These are phyloP conservation scores for Aspergillus pseudotamarii DNA, from an alignment of 2,329 filamentous ascomycete species.

Conservation along the genomic window DNA sequence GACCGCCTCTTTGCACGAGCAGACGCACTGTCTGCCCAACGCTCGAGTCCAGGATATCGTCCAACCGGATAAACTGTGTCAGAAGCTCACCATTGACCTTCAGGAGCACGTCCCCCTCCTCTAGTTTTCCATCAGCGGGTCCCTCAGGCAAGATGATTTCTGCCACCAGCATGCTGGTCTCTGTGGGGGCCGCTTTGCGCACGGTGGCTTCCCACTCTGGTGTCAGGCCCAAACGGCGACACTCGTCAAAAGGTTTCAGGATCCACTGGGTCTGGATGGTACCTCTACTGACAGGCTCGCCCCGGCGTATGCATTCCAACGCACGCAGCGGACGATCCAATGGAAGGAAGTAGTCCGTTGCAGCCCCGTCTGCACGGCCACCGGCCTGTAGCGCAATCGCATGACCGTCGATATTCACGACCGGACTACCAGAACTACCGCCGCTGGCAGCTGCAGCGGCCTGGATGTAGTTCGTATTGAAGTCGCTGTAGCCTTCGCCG, in stretches of 20 bases:
- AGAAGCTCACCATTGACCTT: conserved; percentile 92
- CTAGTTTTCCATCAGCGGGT: conserved; percentile 80
- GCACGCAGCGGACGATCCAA: conserved; percentile 88
- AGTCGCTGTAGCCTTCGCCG: conserved; percentile 96
- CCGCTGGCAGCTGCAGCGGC: conserved; percentile 95
- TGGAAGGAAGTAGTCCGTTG: conserved; percentile 96
- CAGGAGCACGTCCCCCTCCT: conserved; percentile 91
- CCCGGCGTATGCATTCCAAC: conserved; percentile 79
- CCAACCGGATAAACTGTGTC: conserved; percentile 88
- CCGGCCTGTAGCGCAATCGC: conserved; percentile 93
- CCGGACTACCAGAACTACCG: conserved; percentile 96
- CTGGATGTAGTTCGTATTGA: conserved; percentile 96
- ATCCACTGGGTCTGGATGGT: conserved; percentile 99
- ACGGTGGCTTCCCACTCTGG: conserved; percentile 85
- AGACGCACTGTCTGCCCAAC: conserved; percentile 79
- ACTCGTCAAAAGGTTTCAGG: conserved; percentile 96
- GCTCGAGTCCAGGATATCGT: conserved; percentile 86
- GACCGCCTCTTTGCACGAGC: conserved; percentile 82
- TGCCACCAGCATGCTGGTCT: conserved; percentile 95
- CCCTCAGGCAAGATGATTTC: conserved; percentile 93
- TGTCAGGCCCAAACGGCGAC: conserved; percentile 81
- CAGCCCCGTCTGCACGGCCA: conserved; percentile 88
- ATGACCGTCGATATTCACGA: conserved; percentile 91
- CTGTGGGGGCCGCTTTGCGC: conserved; percentile 80
- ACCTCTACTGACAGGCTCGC: conserved; percentile 76